These are phyloP conservation scores for Marchantia paleacea DNA, from an alignment of 225 moss, liverwort and hornwort species.

Conservation along the genomic window DNA sequence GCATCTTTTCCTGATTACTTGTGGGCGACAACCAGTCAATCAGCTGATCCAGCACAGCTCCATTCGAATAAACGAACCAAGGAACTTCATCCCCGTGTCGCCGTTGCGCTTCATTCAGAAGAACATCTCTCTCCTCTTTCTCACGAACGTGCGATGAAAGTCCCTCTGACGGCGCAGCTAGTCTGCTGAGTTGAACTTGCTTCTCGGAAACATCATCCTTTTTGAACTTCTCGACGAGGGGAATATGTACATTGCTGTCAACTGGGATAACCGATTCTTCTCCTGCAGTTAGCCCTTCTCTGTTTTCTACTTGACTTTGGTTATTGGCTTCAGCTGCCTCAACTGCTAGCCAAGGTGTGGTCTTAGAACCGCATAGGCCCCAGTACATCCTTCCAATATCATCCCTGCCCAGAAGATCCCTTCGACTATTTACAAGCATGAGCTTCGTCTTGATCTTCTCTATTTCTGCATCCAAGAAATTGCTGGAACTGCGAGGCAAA, in stretches of 20 bases:
- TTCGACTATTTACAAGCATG: conserved; percentile 61
- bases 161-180: conserved; percentile 21
- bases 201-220: conserved; percentile 2
- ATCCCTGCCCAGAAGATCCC: conserved; percentile 86
- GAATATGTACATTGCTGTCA: background rate
- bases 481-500: conserved; percentile 13
- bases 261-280: background rate
- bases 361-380: conserved; percentile 70
- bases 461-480: conserved; percentile 61
- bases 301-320: conserved; percentile 38
- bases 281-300: conserved; percentile 3
- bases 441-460: conserved; percentile 63
- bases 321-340: conserved; percentile 27
- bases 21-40: conserved; percentile 68
- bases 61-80: conserved; percentile 64
- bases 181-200: background rate
- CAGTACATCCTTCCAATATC: conserved; percentile 84
- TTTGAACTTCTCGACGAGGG: background rate
- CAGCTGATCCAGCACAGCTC: conserved; percentile 58
- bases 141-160: background rate
- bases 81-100: conserved; percentile 29
- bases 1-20: conserved; percentile 57
- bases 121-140: background rate
- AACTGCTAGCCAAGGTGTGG: conserved; percentile 75
- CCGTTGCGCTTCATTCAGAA: conserved; percentile 19